Base-by-base conservation (phyloP, 164 flowering plant species). In the Dillenia suffruticosa region DNA sequence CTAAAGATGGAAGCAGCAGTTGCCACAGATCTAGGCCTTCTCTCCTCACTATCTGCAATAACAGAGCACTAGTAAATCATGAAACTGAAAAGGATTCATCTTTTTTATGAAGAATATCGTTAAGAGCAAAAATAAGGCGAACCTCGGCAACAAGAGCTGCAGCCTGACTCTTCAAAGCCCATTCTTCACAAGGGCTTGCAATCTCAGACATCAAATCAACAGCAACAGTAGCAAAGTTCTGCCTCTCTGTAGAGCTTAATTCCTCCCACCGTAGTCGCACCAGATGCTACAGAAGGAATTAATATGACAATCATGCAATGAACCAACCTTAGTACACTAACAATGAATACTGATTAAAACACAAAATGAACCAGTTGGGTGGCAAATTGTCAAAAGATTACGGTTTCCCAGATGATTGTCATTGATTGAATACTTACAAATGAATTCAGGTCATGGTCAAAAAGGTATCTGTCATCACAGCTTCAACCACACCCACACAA, bases 141-240 rank as follows among this genome's bases (percentile, higher is more conserved):
- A 95, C 99, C 97, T 92, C 99, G 56, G 97, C 97, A 65, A 92
- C 85, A 70, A 95, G 94, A 57, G 94, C 96, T 71, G 99, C 96
- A 15, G 92, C 72, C 79, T 95, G 99, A 80, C 99, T 95, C 71
- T 90, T 95, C 70, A 92, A 72, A 65, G 97, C 88, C 99, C 99
- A 95, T 65, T 86, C 88, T 77, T 92, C 97, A 70, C 71, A 73
- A 57, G 96, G 83, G 59, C 76, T 74, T 12, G 96, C 88, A 64
- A 82, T 80, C 68, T 92, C 94, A 58, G 96, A 72, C 78, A 92
- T 85, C 64, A 90, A 76, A 51, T 80, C 81, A 51, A 92, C 65
- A 55, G 97, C 76, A 57, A 74, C 72, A 70, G 70, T 84, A 13
- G 94, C 97, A 72, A 95, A 92, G 67, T 81, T 76, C 67, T 84